Percentiles rank a stretch among this genome's conserved stretches.
These are phyloP conservation scores for Acer negundo DNA, from an alignment of 345 rosid genomes.

Conservation along the genomic window DNA sequence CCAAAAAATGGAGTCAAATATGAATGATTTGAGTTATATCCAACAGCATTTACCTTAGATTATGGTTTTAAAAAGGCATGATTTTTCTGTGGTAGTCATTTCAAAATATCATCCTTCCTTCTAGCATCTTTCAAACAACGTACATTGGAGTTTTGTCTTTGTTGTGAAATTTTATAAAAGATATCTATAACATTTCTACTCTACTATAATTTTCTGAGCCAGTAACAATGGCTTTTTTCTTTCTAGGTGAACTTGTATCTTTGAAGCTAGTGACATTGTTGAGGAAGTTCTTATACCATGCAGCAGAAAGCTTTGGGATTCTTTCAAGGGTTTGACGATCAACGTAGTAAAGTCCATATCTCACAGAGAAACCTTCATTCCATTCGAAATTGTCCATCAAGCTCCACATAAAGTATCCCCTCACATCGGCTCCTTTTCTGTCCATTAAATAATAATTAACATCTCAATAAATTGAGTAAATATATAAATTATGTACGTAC, in stretches of 20 bases:
- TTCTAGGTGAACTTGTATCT: too few species aligned
- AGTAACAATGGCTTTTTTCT: background rate
- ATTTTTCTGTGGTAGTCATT: too few species aligned
- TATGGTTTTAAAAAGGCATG: too few species aligned
- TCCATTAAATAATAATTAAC: background rate
- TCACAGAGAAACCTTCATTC: slow-evolving; percentile 31
- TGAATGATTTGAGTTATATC: too few species aligned
- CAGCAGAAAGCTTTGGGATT: slow-evolving; percentile 42
- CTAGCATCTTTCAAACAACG: too few species aligned
- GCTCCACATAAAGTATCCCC: slow-evolving; percentile 47
- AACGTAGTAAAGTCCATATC: slow-evolving; percentile 33
- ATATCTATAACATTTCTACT: too few species aligned
- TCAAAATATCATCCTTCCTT: too few species aligned
- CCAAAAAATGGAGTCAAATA: too few species aligned
- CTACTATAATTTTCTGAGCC: background rate
- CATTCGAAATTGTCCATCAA: slow-evolving; percentile 49
- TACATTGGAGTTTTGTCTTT: background rate
- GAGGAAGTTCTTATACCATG: slow-evolving; percentile 44
- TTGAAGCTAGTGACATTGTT: background rate
- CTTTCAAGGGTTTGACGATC: slow-evolving; percentile 34
- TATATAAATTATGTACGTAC: too few species aligned
- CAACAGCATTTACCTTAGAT: too few species aligned
- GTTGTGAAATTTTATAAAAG: background rate
- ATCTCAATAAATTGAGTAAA: background rate
- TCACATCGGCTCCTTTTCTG: slow-evolving; percentile 48